Base-by-base conservation (phyloP, 2,329 filamentous ascomycete genomes). In the Xylaria arbuscula region DNA sequence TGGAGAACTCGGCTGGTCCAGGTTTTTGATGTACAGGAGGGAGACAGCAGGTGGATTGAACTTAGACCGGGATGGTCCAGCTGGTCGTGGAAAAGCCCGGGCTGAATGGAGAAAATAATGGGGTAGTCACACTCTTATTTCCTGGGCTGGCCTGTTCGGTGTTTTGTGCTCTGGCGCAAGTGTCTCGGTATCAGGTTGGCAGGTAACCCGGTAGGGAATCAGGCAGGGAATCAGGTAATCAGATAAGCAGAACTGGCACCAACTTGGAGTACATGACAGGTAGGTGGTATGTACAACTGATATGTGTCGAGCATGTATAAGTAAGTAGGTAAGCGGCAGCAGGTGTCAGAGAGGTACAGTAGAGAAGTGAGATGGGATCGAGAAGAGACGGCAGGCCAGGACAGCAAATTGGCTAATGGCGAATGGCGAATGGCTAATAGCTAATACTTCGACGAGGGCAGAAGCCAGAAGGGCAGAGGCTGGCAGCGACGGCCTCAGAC, bases 371-470 rank as follows among this genome's bases (percentile, higher is more conserved):
- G 61, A 55, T 58, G 54, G 36, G 63, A 60, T 34, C 65, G 58
- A 61, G 66, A 32, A 47, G 28, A 53, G 51, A 63, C 66, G 56
- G 66, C 61, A 65, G 50, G 40, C 47, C 65, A 61, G 66, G 69
- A 69, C 72, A 73, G 34, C 62, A 32, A 75, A 73, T 73, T 76
- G 74, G 73, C 73, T 73, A 75, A 73, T 76, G 70, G 68, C 61
- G 64, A 51, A 24, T 36, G 15, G 15, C 15, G 5, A 19, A 17
- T 40, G 40, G 13, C 32, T 56, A 17, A 10, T 7, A 19, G n/a
- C 28, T n/a, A 15, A 22, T 50, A 71, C 69, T 72, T 66, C 69
- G 73, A 71, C 67, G 72, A 75, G 72, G 32, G 71, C 70, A 69
- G 61, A 70, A 66, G 32, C 70, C 70, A 69, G 61, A 70, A 66